Evolutionary conservation across 2,329 filamentous ascomycete species (phyloP).

Genomic region (Neopestalotiopsis sp.): DNA sequence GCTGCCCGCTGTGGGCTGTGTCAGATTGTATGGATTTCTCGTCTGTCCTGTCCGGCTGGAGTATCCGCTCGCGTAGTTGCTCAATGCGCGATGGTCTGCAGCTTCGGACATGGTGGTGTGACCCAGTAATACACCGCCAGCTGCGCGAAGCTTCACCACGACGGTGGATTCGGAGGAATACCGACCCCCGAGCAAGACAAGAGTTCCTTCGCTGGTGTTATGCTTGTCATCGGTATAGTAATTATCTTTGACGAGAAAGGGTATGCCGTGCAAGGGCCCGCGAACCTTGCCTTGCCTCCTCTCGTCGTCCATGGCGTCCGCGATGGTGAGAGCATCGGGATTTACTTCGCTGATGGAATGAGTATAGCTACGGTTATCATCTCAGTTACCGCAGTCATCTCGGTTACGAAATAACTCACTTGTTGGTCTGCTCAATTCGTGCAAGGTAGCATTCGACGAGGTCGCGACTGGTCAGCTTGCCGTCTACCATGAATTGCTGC

Average conservation of each 20-base stretch:
- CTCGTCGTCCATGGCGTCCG: conserved; percentile 64
- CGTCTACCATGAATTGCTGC: conserved; percentile 19
- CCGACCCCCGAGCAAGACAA: conserved; percentile 65
- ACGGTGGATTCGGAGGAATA: conserved; percentile 58
- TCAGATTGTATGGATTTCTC: conserved; percentile 71
- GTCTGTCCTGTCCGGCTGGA: conserved; percentile 68
- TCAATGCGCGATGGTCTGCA: conserved; percentile 47
- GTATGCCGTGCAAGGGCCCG: conserved; percentile 76
- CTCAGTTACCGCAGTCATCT: neutral
- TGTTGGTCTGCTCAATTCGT: conserved; percentile 20
- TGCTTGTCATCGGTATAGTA: neutral
- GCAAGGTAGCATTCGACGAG: conserved; percentile 22
- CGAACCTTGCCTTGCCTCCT: conserved; percentile 59
- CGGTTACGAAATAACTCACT: neutral
- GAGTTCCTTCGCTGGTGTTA: neutral
- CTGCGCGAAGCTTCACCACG: conserved; percentile 42
- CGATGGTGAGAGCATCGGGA: conserved; percentile 69
- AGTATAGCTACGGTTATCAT: neutral
- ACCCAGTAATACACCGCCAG: conserved; percentile 64
- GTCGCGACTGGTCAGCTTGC: conserved; percentile 19
- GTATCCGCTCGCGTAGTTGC: conserved; percentile 51
- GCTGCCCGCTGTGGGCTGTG: conserved; percentile 70
- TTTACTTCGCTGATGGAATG: conserved; percentile 70
- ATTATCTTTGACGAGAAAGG: conserved; percentile 73
- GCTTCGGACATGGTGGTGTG: conserved; percentile 71